phyloP scores from a whole-genome alignment of 192 early-diverging fungal species.

The Coemansia sp. region DNA sequence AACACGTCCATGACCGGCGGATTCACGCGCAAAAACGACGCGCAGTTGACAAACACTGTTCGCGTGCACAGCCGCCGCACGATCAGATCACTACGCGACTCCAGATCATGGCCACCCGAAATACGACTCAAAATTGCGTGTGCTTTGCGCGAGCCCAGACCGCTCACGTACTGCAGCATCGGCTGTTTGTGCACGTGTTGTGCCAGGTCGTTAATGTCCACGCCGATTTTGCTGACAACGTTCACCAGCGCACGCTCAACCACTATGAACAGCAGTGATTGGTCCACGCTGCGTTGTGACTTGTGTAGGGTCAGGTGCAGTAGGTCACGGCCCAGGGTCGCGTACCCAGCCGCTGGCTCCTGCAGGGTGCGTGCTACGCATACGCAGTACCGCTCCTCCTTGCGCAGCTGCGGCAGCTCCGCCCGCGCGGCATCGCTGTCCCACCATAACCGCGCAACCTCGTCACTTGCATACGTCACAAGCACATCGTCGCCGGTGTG shows the following conservation, averaged over 20 bases:
- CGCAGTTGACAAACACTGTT: slow-evolving; percentile 90
- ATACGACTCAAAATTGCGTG: slow-evolving; percentile 65
- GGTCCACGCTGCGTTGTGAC: slow-evolving; percentile 68
- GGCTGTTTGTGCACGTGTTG: slow-evolving; percentile 63
- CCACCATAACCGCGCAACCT: slow-evolving; percentile 83
- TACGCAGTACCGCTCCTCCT: slow-evolving; percentile 83
- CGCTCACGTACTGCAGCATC: slow-evolving; percentile 86
- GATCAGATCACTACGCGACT: slow-evolving; percentile 72
- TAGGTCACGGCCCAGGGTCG: slow-evolving; percentile 63
- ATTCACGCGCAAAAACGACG: slow-evolving; percentile 85
- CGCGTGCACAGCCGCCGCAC: slow-evolving; percentile 62
- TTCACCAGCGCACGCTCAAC: slow-evolving; percentile 88
- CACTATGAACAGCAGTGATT: slow-evolving; percentile 63
- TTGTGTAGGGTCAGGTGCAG: slow-evolving; percentile 73
- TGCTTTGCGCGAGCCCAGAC: slow-evolving; percentile 92
- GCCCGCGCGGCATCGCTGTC: slow-evolving; percentile 68
- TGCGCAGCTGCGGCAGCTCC: slow-evolving; percentile 69
- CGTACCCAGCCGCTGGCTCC: slow-evolving; percentile 80
- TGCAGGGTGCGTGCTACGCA: slow-evolving; percentile 80
- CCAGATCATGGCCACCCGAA: slow-evolving; percentile 33
- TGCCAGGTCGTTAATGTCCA: slow-evolving; percentile 85
- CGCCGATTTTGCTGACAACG: slow-evolving; percentile 78
- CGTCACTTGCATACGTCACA: slow-evolving; percentile 82
- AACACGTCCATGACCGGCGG: slow-evolving; percentile 72
- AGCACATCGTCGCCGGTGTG: slow-evolving; percentile 55